Percentiles rank a stretch among this genome's conserved stretches.
Conservation (phyloP, 2,329 filamentous ascomycete species). For the Diaporthe sp. region DNA sequence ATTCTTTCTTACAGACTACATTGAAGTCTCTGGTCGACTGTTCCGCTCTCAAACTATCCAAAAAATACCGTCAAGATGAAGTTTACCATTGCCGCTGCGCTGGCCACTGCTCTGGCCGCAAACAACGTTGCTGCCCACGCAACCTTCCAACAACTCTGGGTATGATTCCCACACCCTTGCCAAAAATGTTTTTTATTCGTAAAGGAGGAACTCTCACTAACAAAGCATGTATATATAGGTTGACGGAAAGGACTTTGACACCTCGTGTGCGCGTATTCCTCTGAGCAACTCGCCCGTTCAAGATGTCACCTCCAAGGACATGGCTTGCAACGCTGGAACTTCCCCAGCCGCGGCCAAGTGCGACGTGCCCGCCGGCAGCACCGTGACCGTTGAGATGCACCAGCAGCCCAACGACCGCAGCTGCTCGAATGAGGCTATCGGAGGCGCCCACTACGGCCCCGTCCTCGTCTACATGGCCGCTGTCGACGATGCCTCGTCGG, state of each 20-base stretch:
- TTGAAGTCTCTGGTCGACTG: constrained; percentile 26
- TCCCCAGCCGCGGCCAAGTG: constrained; percentile 56
- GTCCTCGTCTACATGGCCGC: constrained; percentile 63
- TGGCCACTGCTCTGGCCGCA: constrained; percentile 12
- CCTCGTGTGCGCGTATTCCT: constrained; percentile 62
- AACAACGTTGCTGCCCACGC: constrained; percentile 59
- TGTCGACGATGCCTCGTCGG: constrained; percentile 56
- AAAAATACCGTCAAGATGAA: constrained; percentile 14
- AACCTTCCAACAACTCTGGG: constrained; percentile 64
- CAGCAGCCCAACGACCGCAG: constrained; percentile 56
- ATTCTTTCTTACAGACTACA: constrained; percentile 11
- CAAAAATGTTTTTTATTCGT: background rate
- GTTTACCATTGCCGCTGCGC: constrained; percentile 13
- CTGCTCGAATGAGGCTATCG: constrained; percentile 60
- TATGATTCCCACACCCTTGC: background rate
- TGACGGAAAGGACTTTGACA: constrained; percentile 56
- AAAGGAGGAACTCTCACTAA: background rate
- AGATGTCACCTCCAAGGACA: constrained; percentile 55
- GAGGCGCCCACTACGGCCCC: constrained; percentile 65
- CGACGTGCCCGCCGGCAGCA: constrained; percentile 59
- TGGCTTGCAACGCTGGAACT: constrained; percentile 60
- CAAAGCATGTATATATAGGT: constrained; percentile 43
- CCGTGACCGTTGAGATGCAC: constrained; percentile 68
- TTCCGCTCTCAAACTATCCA: background rate
- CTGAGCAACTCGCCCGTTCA: constrained; percentile 64